Evolutionary conservation across 768 basidiomycete genomes (phyloP).

Genomic region (Thelephora ganbajun): DNA sequence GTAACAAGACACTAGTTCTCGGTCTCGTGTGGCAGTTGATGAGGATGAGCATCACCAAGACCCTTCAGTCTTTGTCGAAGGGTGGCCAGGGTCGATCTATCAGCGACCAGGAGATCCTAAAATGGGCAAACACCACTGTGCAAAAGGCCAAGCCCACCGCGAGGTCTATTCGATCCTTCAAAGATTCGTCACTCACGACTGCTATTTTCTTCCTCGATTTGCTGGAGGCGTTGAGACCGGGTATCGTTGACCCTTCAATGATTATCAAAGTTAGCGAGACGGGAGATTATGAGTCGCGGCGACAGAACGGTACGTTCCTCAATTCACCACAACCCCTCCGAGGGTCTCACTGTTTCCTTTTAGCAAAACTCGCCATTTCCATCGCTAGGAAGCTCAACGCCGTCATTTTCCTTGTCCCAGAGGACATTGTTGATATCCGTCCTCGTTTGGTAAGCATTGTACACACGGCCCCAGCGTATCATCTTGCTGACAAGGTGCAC

Average conservation of each 20-base stretch:
- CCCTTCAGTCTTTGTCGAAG: slow-evolving; percentile 63
- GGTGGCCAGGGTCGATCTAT: slow-evolving; percentile 65
- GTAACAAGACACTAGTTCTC: slow-evolving; percentile 80
- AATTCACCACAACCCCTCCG: slow-evolving; percentile 1
- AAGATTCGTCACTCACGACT: slow-evolving; percentile 79
- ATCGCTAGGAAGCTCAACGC: slow-evolving; percentile 98
- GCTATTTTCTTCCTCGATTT: slow-evolving; percentile 90
- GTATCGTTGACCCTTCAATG: slow-evolving; percentile 85
- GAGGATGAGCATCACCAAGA: slow-evolving; percentile 86
- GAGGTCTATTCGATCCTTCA: slow-evolving; percentile 78
- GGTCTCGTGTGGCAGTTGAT: slow-evolving; percentile 98
- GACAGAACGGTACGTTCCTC: slow-evolving; percentile 67
- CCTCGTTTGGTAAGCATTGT: slow-evolving; percentile 60
- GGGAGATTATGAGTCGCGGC: slow-evolving; percentile 74
- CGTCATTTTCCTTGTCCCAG: slow-evolving; percentile 91
- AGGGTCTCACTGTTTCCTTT: slow-evolving; percentile 3
- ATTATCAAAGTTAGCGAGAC: slow-evolving; percentile 45
- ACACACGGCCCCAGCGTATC: not conserved
- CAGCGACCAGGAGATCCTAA: slow-evolving; percentile 86
- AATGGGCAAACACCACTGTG: slow-evolving; percentile 89
- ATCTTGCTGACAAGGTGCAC: slow-evolving; percentile 1
- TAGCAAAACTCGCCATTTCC: slow-evolving; percentile 94
- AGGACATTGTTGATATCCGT: slow-evolving; percentile 92
- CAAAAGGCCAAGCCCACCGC: slow-evolving; percentile 48
- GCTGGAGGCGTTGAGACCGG: slow-evolving; percentile 81